phyloP scores from a whole-genome alignment of 768 basidiomycete genomes.

The Sporobolomyces phaffii region DNA sequence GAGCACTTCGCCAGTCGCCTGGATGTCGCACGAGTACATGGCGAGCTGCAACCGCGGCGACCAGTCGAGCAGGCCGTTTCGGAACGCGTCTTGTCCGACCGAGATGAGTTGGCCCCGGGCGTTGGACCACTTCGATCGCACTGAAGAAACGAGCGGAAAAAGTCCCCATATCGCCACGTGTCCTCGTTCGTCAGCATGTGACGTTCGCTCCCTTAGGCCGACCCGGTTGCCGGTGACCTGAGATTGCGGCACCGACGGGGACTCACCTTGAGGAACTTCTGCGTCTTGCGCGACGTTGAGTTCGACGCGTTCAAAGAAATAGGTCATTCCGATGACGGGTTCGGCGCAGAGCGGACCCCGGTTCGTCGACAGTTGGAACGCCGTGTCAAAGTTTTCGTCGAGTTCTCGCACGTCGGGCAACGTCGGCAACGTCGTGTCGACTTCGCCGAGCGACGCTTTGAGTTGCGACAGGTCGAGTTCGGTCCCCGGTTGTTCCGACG shows the following conservation, averaged over 20 bases:
- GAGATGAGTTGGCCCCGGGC: slow-evolving; percentile 87
- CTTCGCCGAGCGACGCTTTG: slow-evolving; percentile 13
- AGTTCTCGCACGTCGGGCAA: slow-evolving; percentile 54
- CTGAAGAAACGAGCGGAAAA: no score
- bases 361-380: slow-evolving; percentile 89
- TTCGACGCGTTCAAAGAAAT: slow-evolving; percentile 72
- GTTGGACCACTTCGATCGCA: slow-evolving; percentile 71
- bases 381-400: slow-evolving; percentile 77
- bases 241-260: no score
- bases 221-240: no score
- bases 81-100: slow-evolving; percentile 78
- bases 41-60: slow-evolving; percentile 93
- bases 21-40: slow-evolving; percentile 98
- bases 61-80: slow-evolving; percentile 88
- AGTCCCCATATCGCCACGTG: no score
- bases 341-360: slow-evolving; percentile 94
- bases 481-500: slow-evolving; percentile 18
- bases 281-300: slow-evolving; percentile 52
- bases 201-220: no score
- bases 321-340: slow-evolving; percentile 87
- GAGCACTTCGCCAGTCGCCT: slow-evolving; percentile 92
- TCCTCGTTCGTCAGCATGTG: no score
- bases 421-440: slow-evolving; percentile 1
- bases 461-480: slow-evolving; percentile 23
- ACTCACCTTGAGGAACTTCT: slow-evolving; percentile 21